Base-by-base conservation (phyloP, 495 filamentous ascomycete species). In the Xylaria grammica region DNA sequence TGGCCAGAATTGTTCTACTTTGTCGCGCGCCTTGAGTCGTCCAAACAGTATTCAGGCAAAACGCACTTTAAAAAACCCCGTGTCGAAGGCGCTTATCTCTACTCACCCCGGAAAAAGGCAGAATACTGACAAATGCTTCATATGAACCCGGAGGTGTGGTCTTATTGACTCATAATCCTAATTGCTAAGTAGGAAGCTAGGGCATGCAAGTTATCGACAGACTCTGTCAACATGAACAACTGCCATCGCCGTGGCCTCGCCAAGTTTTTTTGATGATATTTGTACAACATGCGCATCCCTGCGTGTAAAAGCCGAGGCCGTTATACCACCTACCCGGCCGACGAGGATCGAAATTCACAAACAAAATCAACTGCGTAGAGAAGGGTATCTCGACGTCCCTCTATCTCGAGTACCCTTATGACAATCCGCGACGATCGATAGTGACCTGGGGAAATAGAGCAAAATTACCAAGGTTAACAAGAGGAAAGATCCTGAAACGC, bases 401-500 rank as follows among this genome's bases (percentile, higher is more conserved):
- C 30, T 52, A 17, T 62, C 24, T 52, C 50, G 42, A 29, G 46
- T 24, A 51, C 46, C 32, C 45, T 52, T 17, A 15, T 40, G 27
- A 26, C 24, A 24, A 62, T 50, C 26, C 45, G 17, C 26, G 26
- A 45, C 26, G 60, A 46, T 62, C 49, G 54, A 44, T 10, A 38
- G 50, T 55, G 50, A 27, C 40, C 22, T 26, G 29, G 51, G 34
- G 48, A 62, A 63, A 63, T 48, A n/a, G 48, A 27, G 45, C n/a
- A 53, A 62, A 45, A 62, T 44, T 52, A 54, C 48, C 49, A 10
- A 42, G 49, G 45, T 15, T 30, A 62, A 24, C n/a, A 55, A 17
- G n/a, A 44, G 50, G 11, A 52, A 38, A 63, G 32, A 55, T 55
- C 60, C 50, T 63, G 60, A 63, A 62, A 63, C 60, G 60, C 60